Conservation (phyloP, 1,139 yeast genomes). For the Yamadazyma dushanensis region DNA sequence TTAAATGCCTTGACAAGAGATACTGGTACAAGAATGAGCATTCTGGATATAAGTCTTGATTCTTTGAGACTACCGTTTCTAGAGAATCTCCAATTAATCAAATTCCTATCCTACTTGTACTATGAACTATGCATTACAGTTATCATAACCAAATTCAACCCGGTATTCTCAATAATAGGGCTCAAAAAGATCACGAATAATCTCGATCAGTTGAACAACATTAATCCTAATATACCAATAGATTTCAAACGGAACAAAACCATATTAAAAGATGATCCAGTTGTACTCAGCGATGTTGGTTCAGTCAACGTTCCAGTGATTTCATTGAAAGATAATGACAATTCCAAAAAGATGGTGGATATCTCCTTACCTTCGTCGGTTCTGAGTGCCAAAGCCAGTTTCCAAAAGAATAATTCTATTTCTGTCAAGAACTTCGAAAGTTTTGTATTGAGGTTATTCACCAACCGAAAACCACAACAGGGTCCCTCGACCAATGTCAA, state of each 20-base stretch:
- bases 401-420: conserved; percentile 26
- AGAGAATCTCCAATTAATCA: background rate
- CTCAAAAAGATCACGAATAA: conserved; percentile 28
- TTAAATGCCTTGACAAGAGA: conserved; percentile 5
- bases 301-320: conserved; percentile 10
- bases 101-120: conserved; percentile 28
- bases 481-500: conserved; percentile 10
- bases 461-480: conserved; percentile 21
- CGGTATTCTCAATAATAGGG: conserved; percentile 29
- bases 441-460: conserved; percentile 46
- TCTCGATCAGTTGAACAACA: conserved; percentile 31
- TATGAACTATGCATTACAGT: conserved; percentile 44
- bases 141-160: conserved; percentile 36
- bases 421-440: conserved; percentile 58
- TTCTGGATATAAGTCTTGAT: background rate
- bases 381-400: conserved; percentile 14
- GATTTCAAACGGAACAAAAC: conserved; percentile 17
- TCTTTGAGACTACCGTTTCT: background rate
- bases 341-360: conserved; percentile 6
- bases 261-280: conserved; percentile 10
- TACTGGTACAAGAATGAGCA: background rate
- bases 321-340: conserved; percentile 10
- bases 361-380: conserved; percentile 16
- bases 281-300: conserved; percentile 5
- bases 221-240: conserved; percentile 26